Evolutionary conservation across 306 rosid genomes (phyloP).

Genomic region (Fagus sylvatica): DNA sequence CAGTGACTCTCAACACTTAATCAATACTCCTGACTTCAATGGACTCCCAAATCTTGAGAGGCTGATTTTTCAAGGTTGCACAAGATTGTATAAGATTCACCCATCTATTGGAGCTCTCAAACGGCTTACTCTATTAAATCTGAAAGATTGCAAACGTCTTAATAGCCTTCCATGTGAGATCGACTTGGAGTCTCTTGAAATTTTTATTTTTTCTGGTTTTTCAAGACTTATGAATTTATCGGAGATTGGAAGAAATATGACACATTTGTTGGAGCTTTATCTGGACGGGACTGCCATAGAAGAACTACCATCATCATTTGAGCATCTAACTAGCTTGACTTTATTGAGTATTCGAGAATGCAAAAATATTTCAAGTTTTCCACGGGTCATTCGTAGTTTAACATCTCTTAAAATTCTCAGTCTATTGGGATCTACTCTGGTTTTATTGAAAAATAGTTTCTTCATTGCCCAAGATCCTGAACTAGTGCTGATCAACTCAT

Average conservation of each 20-base stretch:
- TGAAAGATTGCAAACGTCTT: constrained; percentile 20
- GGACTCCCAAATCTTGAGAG: constrained; percentile 19
- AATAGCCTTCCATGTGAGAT: constrained; percentile 4
- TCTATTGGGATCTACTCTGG: too few relatives aligned
- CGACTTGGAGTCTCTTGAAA: constrained; percentile 27
- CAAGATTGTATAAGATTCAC: constrained; percentile 16
- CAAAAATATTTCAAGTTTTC: constrained; percentile 3
- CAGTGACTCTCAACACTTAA: constrained; percentile 3
- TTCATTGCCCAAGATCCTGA: too few relatives aligned
- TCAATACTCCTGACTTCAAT: constrained; percentile 13
- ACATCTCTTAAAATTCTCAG: too few relatives aligned
- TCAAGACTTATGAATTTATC: constrained; percentile 4
- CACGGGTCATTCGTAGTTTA: too few relatives aligned
- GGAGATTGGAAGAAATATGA: constrained; percentile 24
- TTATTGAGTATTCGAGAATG: constrained; percentile 11
- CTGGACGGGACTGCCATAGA: background rate
- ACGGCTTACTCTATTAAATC: constrained; percentile 4
- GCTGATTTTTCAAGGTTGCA: constrained; percentile 25
- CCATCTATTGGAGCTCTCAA: constrained; percentile 18
- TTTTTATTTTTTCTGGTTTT: constrained; percentile 14
- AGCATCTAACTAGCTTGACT: background rate
- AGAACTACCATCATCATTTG: background rate
- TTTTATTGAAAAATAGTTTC: too few relatives aligned
- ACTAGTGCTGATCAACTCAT: too few relatives aligned
- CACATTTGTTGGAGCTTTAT: background rate